phyloP scores from a whole-genome alignment of 805 yeast genomes.

The Diddensiella caesifluorescens region DNA sequence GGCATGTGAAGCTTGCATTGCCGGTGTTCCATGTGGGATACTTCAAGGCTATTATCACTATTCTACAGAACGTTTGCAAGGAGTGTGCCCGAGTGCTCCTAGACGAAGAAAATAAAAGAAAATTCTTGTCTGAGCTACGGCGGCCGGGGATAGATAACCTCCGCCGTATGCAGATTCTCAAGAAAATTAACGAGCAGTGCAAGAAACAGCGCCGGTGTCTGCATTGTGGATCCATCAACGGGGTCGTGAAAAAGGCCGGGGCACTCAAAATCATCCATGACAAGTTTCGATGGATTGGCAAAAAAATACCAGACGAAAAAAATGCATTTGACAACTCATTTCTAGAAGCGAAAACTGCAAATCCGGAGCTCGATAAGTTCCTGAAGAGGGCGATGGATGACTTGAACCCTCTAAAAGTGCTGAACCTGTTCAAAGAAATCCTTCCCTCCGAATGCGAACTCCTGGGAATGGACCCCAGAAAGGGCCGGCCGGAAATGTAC shows the following conservation, averaged over 20 bases:
- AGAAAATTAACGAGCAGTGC: constrained; percentile 82
- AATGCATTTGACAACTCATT: constrained; percentile 83
- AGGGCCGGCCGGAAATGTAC: constrained; percentile 93
- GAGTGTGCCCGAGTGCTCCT: constrained; percentile 74
- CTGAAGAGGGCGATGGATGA: constrained; percentile 87
- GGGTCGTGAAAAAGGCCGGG: constrained; percentile 97
- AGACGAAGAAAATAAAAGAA: constrained; percentile 64
- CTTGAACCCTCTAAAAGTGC: constrained; percentile 83
- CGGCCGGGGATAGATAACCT: constrained; percentile 86
- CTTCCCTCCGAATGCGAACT: constrained; percentile 86
- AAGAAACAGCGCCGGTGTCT: constrained; percentile 91
- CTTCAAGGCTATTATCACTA: constrained; percentile 83
- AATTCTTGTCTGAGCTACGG: constrained; percentile 70
- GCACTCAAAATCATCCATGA: constrained; percentile 94
- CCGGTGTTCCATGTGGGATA: constrained; percentile 98
- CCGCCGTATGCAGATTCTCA: constrained; percentile 83
- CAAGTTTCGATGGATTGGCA: constrained; percentile 92
- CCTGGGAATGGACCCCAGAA: constrained; percentile 80
- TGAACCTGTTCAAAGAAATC: constrained; percentile 81
- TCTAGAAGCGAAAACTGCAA: constrained; percentile 61
- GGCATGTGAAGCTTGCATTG: constrained; percentile 84
- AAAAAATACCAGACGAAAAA: constrained; percentile 80
- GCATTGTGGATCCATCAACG: constrained; percentile 82
- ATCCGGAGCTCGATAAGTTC: constrained; percentile 86
- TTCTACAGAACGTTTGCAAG: constrained; percentile 87